phyloP scores from a whole-genome alignment of 179 eudicot species.

The Heliamphora pulchella region DNA sequence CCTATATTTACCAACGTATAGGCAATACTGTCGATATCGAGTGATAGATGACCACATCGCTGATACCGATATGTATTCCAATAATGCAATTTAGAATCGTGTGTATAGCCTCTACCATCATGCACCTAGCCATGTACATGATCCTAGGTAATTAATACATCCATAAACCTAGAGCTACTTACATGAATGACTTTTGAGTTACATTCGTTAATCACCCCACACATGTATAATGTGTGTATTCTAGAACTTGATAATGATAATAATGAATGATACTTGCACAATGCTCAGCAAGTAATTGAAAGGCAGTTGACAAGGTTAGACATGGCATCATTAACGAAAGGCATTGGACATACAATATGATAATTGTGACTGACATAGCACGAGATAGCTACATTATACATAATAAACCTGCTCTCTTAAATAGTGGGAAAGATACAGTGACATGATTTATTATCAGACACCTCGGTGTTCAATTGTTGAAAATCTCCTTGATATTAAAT shows the following conservation, averaged over 20 bases:
- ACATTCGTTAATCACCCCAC: constrained; percentile 1
- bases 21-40: too few relatives aligned
- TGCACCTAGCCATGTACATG: background rate
- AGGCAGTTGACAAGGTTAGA: background rate
- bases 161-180: background rate
- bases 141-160: background rate
- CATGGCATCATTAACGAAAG: background rate
- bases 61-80: too few relatives aligned
- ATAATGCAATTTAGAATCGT: too few relatives aligned
- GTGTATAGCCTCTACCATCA: background rate
- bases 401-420: constrained; percentile 3
- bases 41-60: too few relatives aligned
- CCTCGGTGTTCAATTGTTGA: background rate
- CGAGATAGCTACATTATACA: background rate
- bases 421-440: background rate
- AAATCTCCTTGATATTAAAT: background rate
- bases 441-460: background rate
- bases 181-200: background rate
- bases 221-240: background rate
- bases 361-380: background rate
- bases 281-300: too few relatives aligned
- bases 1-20: too few relatives aligned
- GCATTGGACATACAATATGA: constrained; percentile 1
- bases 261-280: too few relatives aligned
- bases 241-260: too few relatives aligned